Percentiles rank a stretch among this genome's conserved stretches.
Conservation (phyloP, 2,329 filamentous ascomycete species). For the Trichoderma citrinoviride region DNA sequence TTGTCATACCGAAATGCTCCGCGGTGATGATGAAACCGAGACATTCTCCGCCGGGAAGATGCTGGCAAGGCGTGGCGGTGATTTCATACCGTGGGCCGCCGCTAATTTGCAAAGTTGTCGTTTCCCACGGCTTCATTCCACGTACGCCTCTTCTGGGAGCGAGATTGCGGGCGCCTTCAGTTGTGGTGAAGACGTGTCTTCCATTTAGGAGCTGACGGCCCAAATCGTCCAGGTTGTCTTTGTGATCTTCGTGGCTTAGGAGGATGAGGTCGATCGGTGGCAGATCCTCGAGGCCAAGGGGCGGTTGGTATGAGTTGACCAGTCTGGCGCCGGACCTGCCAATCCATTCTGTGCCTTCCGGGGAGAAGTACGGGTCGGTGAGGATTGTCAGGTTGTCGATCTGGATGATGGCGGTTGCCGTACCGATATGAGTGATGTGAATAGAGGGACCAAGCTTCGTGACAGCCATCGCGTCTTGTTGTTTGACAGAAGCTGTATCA, state of each 20-base stretch:
- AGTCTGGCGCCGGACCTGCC: slow-evolving; percentile 29
- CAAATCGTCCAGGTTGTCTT: slow-evolving; percentile 47
- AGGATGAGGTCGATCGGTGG: slow-evolving; percentile 48
- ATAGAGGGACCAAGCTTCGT: slow-evolving; percentile 23
- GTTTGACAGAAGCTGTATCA: too few relatives aligned
- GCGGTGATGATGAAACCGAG: slow-evolving; percentile 44
- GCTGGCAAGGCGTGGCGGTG: slow-evolving; percentile 43
- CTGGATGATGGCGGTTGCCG: slow-evolving; percentile 46
- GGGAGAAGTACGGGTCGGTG: slow-evolving; percentile 47
- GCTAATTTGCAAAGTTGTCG: slow-evolving; percentile 28
- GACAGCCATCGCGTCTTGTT: too few relatives aligned
- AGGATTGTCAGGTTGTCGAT: slow-evolving; percentile 42
- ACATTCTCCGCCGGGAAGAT: slow-evolving; percentile 45
- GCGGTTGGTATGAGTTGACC: slow-evolving; percentile 35
- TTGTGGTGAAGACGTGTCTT: slow-evolving; percentile 45
- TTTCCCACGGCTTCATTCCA: slow-evolving; percentile 42
- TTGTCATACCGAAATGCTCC: slow-evolving; percentile 36
- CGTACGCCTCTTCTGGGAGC: slow-evolving; percentile 42
- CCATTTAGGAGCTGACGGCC: slow-evolving; percentile 47
- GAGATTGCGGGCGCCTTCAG: slow-evolving; percentile 44
- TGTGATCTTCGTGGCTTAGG: slow-evolving; percentile 50
- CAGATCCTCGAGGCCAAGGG: slow-evolving; percentile 37
- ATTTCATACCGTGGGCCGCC: slow-evolving; percentile 38
- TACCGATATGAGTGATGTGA: slow-evolving; percentile 46
- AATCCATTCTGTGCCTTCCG: slow-evolving; percentile 37